Evolutionary conservation across 108 stramenopile species (phyloP).

Genomic region (Skeletonema costatum): DNA sequence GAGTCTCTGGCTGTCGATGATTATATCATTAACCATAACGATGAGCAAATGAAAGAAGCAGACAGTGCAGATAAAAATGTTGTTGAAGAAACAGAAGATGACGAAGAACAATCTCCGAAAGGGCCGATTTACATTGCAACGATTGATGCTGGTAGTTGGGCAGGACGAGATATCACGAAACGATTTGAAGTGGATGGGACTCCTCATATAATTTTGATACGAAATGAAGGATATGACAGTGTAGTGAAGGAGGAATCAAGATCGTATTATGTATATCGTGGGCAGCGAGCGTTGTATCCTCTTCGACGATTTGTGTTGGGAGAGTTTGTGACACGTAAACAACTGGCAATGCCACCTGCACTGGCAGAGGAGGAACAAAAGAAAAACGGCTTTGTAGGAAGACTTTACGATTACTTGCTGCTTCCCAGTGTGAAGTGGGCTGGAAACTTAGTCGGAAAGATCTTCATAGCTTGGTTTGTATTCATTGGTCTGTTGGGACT

Average conservation of each 20-base stretch:
- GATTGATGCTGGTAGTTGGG: constrained; percentile 39
- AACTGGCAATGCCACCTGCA: constrained; percentile 23
- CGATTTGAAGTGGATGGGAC: constrained; percentile 43
- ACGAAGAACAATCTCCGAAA: constrained; percentile 9
- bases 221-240: constrained; percentile 26
- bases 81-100: not conserved
- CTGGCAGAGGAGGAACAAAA: constrained; percentile 18
- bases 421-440: constrained; percentile 20
- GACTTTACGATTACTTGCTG: constrained; percentile 10
- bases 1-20: constrained; percentile 26
- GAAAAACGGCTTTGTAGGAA: not conserved
- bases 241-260: constrained; percentile 16
- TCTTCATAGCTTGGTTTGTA: constrained; percentile 27
- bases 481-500: constrained; percentile 35
- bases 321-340: constrained; percentile 17
- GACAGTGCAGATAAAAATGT: not conserved
- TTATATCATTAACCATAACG: constrained; percentile 9
- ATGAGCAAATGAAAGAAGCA: not conserved
- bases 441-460: constrained; percentile 12
- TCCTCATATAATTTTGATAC: constrained; percentile 34
- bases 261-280: constrained; percentile 32
- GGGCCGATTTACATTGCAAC: constrained; percentile 41
- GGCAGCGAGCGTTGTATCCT: constrained; percentile 37
- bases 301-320: constrained; percentile 34
- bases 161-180: constrained; percentile 33